Evolutionary conservation across 192 early-diverging fungal genomes (phyloP).

Genomic region (Rhizoclosmatium globosum): DNA sequence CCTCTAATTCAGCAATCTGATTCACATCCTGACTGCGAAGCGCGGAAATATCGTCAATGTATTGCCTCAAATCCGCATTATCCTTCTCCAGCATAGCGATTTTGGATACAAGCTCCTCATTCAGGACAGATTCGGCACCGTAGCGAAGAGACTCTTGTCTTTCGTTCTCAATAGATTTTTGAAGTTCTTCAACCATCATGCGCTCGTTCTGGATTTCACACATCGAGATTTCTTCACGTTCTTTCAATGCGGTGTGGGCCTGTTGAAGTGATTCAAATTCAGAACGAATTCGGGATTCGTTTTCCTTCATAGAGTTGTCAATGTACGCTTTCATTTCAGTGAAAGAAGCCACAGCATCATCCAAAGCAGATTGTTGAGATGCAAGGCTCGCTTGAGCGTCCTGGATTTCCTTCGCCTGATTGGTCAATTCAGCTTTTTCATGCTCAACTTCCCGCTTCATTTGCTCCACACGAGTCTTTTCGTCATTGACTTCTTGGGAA

Average conservation of each 20-base stretch:
- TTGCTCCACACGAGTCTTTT: constrained; percentile 13
- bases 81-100: constrained; percentile 20
- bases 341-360: constrained; percentile 27
- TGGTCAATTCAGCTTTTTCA: background rate
- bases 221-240: constrained; percentile 21
- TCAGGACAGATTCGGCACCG: background rate
- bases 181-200: constrained; percentile 11
- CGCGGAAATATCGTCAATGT: background rate
- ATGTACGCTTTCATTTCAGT: constrained; percentile 33
- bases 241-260: constrained; percentile 17
- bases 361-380: constrained; percentile 20
- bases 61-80: background rate
- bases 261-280: constrained; percentile 30
- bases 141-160: constrained; percentile 17
- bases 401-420: constrained; percentile 19
- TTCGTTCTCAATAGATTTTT: constrained; percentile 24
- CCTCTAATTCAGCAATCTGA: constrained; percentile 13
- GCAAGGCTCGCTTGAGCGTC: constrained; percentile 1
- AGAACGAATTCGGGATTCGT: constrained; percentile 20
- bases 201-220: constrained; percentile 13
- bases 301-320: constrained; percentile 26
- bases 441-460: constrained; percentile 7
- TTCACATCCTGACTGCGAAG: background rate
- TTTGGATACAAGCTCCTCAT: background rate
- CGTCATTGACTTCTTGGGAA: constrained; percentile 15